A percentile compares a stretch with the other conserved stretches of the same genome.
These are phyloP conservation scores for Arthrobotrys entomopaga DNA, from an alignment of 2,329 filamentous ascomycete genomes.

Conservation along the genomic window DNA sequence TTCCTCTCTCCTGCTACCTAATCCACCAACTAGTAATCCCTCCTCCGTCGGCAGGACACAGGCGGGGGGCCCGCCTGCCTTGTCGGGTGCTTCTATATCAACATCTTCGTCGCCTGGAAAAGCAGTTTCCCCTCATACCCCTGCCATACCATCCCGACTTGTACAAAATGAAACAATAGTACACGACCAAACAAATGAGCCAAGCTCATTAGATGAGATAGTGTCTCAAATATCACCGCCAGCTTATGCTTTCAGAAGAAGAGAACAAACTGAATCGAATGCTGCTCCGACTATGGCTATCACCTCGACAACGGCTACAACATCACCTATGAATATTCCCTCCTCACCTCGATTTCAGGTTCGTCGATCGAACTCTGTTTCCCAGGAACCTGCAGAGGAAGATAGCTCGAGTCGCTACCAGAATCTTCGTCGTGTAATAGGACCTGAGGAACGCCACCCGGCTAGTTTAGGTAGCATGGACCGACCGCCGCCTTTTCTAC, in stretches of 20 bases:
- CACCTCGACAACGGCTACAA: constrained; percentile 55
- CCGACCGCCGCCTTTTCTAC: constrained; percentile 51
- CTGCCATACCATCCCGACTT: constrained; percentile 90
- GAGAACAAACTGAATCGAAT: constrained; percentile 35
- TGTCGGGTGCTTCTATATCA: constrained; percentile 76
- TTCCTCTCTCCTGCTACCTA: constrained; percentile 82
- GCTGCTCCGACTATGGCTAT: constrained; percentile 16
- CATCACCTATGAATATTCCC: constrained; percentile 59
- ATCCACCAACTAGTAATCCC: constrained; percentile 57
- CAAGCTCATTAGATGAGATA: constrained; percentile 40
- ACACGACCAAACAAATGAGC: constrained; percentile 35
- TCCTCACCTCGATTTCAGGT: constrained; percentile 56
- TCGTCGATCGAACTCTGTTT: constrained; percentile 58
- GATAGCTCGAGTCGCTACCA: constrained; percentile 45
- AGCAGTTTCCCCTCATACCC: constrained; percentile 88
- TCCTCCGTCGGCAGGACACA: constrained; percentile 69
- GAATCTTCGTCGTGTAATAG: constrained; percentile 50
- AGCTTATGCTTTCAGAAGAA: constrained; percentile 29
- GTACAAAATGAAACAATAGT: constrained; percentile 52
- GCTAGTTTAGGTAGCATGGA: constrained; percentile 56
- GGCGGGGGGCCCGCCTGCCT: constrained; percentile 71
- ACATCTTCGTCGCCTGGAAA: constrained; percentile 90
- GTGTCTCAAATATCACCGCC: constrained; percentile 38
- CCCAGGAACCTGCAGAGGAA: constrained; percentile 50
- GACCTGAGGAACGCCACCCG: constrained; percentile 52